These are phyloP conservation scores for Recurvomyces mirabilis DNA, from an alignment of 495 filamentous ascomycete species.

Conservation along the genomic window DNA sequence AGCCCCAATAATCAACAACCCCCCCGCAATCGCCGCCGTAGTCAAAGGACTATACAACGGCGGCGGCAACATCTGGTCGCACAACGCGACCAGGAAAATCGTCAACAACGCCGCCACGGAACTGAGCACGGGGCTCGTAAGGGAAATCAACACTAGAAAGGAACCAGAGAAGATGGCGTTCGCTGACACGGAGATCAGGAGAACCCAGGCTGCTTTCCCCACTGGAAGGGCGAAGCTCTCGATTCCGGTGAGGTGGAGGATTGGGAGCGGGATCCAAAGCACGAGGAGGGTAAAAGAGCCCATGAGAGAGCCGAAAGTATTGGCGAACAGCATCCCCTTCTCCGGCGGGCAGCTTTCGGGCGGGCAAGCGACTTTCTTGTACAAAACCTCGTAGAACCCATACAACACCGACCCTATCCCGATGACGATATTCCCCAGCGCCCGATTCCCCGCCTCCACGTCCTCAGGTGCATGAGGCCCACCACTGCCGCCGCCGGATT, in stretches of 20 bases:
- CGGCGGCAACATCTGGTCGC: constrained; percentile 68
- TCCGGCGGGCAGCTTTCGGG: constrained; percentile 74
- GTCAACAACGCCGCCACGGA: constrained; percentile 87
- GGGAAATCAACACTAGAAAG: constrained; percentile 81
- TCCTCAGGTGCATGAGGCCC: constrained; percentile 34
- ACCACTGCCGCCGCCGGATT: constrained; percentile 39
- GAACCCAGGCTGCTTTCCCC: constrained; percentile 64
- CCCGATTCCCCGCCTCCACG: constrained; percentile 44
- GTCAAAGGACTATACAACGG: constrained; percentile 57
- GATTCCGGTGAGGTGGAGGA: constrained; percentile 63
- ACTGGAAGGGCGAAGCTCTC: constrained; percentile 75
- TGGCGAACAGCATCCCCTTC: constrained; percentile 84
- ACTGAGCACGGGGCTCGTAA: constrained; percentile 84
- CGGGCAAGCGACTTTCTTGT: constrained; percentile 84
- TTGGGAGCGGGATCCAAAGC: constrained; percentile 82
- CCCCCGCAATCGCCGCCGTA: constrained; percentile 65
- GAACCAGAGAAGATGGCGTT: constrained; percentile 90
- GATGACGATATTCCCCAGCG: constrained; percentile 82
- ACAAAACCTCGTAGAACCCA: constrained; percentile 92
- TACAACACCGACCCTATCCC: constrained; percentile 89
- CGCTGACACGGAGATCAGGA: constrained; percentile 66
- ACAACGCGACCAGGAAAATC: constrained; percentile 89
- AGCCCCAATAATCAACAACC: constrained; percentile 71
- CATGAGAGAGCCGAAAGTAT: constrained; percentile 76
- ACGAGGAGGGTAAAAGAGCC: constrained; percentile 73